Conservation (phyloP, 108 stramenopile genomes). For the Skeletonema tropicum region DNA sequence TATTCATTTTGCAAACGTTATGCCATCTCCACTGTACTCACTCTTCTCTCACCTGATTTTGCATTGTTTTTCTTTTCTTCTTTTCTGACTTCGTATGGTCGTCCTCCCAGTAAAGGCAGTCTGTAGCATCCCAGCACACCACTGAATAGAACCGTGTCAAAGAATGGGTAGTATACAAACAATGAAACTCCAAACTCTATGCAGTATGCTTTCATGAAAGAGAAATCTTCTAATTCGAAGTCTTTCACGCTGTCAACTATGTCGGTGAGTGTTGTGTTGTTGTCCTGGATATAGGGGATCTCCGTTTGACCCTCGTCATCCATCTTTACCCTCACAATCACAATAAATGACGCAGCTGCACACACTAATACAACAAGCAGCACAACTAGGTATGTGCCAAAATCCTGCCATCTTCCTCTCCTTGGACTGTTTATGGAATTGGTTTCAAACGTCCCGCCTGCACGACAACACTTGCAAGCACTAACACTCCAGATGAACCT, state of each 20-base stretch:
- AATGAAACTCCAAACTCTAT: conserved; percentile 63
- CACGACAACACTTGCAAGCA: conserved; percentile 65
- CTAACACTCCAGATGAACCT: conserved; percentile 64
- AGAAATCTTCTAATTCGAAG: conserved; percentile 30
- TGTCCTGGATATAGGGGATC: neutral
- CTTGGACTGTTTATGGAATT: neutral
- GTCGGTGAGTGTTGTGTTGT: neutral
- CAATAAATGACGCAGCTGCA: conserved; percentile 53
- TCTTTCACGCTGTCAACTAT: conserved; percentile 3
- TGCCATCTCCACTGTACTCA: conserved; percentile 2
- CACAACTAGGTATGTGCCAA: conserved; percentile 46
- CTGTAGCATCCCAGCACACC: conserved; percentile 58
- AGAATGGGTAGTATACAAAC: conserved; percentile 65
- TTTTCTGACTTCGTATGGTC: conserved; percentile 52
- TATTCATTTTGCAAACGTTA: neutral
- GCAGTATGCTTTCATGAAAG: conserved; percentile 60
- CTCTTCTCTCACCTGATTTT: neutral
- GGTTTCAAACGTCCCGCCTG: conserved; percentile 29
- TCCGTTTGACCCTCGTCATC: conserved; percentile 20
- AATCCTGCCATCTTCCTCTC: conserved; percentile 23
- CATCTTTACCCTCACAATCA: conserved; percentile 54
- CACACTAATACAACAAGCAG: conserved; percentile 33
- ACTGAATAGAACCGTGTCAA: conserved; percentile 66
- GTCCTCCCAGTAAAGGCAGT: conserved; percentile 59
- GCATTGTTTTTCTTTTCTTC: conserved; percentile 18